Percentiles rank a stretch among this genome's conserved stretches.
Conservation (phyloP, 2,329 filamentous ascomycete species). For the Penicillium sp. region DNA sequence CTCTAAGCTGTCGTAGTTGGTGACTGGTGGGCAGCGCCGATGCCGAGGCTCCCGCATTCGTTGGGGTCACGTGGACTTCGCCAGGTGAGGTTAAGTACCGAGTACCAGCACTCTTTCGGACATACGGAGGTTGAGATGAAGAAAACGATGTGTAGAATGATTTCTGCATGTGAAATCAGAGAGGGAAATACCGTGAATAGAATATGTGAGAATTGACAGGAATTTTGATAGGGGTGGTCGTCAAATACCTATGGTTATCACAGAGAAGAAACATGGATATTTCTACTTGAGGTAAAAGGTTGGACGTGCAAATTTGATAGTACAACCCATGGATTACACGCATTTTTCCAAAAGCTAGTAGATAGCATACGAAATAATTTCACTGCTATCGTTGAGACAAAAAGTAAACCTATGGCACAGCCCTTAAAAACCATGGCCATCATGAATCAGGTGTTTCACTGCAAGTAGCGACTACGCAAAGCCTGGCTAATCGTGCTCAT, state of each 20-base stretch:
- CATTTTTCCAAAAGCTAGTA: neutral
- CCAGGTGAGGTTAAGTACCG: constrained; percentile 9
- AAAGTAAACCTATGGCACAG: neutral
- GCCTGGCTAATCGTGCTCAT: constrained; percentile 62
- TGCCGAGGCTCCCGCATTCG: constrained; percentile 14
- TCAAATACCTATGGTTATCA: neutral
- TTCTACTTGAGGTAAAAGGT: too few species aligned
- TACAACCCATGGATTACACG: too few species aligned
- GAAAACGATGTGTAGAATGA: neutral
- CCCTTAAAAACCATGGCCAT: neutral
- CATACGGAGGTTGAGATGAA: neutral
- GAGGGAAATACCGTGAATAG: neutral
- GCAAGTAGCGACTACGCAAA: constrained; percentile 59
- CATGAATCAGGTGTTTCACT: constrained; percentile 11
- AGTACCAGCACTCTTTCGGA: constrained; percentile 14
- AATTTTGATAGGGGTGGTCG: neutral
- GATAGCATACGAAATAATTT: neutral
- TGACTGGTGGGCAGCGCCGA: constrained; percentile 20
- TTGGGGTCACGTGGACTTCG: constrained; percentile 14
- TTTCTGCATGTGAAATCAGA: neutral
- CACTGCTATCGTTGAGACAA: neutral
- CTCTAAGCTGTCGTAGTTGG: too few species aligned
- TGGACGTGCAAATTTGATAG: too few species aligned
- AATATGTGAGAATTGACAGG: neutral
- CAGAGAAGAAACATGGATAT: too few species aligned